Evolutionary conservation across 83 land plant species (phyloP), one percentile per base, ranked within the genome.

Genomic region (Diphasiastrum complanatum): DNA sequence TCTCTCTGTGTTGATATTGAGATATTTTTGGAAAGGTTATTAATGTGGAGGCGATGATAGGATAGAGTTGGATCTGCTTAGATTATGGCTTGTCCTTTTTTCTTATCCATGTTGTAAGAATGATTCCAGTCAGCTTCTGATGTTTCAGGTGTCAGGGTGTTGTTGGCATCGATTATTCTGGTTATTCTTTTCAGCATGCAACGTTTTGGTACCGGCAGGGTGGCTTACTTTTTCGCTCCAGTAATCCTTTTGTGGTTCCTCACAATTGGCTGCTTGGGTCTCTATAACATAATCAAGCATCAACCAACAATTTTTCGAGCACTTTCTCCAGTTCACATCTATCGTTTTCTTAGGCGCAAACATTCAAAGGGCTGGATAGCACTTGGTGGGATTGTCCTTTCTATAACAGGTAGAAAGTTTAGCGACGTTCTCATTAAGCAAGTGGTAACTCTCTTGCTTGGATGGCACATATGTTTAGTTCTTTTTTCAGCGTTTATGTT

Each of bases 351-450:
- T 28, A 53, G 14, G 14, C 23, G 8, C 5, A 49, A 28, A 14
- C 43, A 43, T 16, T 29, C 6, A 20, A 6, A 28, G 0, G 74
- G 74, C 14, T 70, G 68, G 68, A 1, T 30, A 3, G 30, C 59
- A 18, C 68, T 70, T 51, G 74, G 74, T 6, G 74, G 74, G 2
- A 54, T 70, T 3, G 69, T 69, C 23, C 68, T 70, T 14, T 70
- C 63, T 40, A 41, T 70, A 40, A 70, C 74, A 52, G 74, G 74
- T 64, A 30, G 2, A 58, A 58, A 58, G 2, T 2, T 12, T 55
- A 8, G 5, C 4, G 23, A n/a, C n/a, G n/a, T n/a, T n/a, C n/a
- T n/a, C n/a, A 8, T 14, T 40, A 8, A 8, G 43, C 14, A 40
- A 40, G 14, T 40, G 43, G 14, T 14, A 40, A 10, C 5, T 49